Conservation (phyloP, 2,329 filamentous ascomycete genomes). For the Cladosporium phlei region DNA sequence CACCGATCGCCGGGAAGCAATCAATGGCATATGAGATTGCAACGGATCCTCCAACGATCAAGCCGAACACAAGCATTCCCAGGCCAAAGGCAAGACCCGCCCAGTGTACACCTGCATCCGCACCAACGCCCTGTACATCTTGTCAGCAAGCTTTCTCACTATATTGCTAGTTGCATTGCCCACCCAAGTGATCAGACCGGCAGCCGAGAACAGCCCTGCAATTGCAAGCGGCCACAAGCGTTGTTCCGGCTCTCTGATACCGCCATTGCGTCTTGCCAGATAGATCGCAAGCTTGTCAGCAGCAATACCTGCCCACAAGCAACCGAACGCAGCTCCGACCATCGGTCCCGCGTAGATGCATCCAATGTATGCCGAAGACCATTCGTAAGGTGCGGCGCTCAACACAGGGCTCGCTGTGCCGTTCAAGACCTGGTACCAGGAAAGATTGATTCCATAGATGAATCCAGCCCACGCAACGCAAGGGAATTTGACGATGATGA, state of each 20-base stretch:
- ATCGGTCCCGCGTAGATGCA: conserved; percentile 52
- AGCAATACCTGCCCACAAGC: conserved; percentile 26
- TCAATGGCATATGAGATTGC: conserved; percentile 42
- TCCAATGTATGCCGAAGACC: conserved; percentile 37
- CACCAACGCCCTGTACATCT: conserved; percentile 38
- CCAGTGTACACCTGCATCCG: conserved; percentile 43
- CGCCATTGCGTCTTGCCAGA: conserved; percentile 35
- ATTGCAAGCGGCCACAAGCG: conserved; percentile 38
- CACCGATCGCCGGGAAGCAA: conserved; percentile 42
- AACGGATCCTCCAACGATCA: conserved; percentile 37
- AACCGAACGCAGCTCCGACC: conserved; percentile 34
- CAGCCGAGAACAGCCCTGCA: conserved; percentile 40
- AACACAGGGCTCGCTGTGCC: conserved; percentile 15
- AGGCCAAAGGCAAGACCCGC: conserved; percentile 42
- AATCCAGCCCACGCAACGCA: conserved; percentile 16
- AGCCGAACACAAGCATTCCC: conserved; percentile 41
- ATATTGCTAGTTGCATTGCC: background rate
- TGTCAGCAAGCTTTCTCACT: background rate
- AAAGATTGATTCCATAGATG: conserved; percentile 15
- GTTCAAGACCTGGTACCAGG: conserved; percentile 16
- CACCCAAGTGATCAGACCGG: conserved; percentile 40
- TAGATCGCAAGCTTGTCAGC: conserved; percentile 27
- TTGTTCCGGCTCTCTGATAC: conserved; percentile 39
- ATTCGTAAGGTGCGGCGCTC: conserved; percentile 33
- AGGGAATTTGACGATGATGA: conserved; percentile 11